Conservation (phyloP, 2,329 filamentous ascomycete genomes). For the Periconia digitata region DNA sequence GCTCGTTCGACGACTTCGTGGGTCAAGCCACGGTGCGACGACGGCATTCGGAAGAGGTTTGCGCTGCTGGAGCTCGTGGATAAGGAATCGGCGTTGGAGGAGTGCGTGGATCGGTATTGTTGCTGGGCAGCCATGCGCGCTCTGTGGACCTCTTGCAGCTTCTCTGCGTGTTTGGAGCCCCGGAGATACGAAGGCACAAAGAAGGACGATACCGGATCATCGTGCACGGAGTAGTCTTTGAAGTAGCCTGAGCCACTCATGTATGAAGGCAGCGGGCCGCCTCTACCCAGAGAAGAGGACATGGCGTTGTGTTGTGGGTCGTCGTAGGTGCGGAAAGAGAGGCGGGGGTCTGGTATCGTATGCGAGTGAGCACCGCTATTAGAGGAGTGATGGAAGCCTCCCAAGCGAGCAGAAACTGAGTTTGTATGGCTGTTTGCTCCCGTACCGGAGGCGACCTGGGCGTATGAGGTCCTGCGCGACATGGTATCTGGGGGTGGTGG, state of each 20-base stretch:
- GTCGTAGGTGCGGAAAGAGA: slow-evolving; percentile 48
- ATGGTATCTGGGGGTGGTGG: slow-evolving; percentile 11
- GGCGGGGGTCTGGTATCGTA: slow-evolving; percentile 29
- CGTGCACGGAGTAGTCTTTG: slow-evolving; percentile 27
- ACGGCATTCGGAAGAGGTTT: slow-evolving; percentile 62
- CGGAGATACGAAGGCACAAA: slow-evolving; percentile 84
- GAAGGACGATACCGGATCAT: slow-evolving; percentile 54
- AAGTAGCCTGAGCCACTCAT: slow-evolving; percentile 50
- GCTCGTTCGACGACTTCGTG: slow-evolving; percentile 83
- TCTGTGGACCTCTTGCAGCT: slow-evolving; percentile 70
- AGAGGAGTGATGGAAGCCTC: slow-evolving; percentile 59
- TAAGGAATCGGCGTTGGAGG: slow-evolving; percentile 50
- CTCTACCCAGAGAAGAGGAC: slow-evolving; percentile 47
- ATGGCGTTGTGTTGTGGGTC: slow-evolving; percentile 52
- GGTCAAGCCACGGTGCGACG: slow-evolving; percentile 74
- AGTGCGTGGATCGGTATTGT: slow-evolving; percentile 45
- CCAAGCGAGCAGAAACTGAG: slow-evolving; percentile 38
- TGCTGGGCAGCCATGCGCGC: slow-evolving; percentile 57
- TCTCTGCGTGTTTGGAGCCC: slow-evolving; percentile 75
- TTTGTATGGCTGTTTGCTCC: slow-evolving; percentile 33
- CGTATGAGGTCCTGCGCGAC: slow-evolving; percentile 61
- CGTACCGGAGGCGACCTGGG: slow-evolving; percentile 61
- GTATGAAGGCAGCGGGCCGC: slow-evolving; percentile 48
- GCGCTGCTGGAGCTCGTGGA: slow-evolving; percentile 61
- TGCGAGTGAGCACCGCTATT: slow-evolving; percentile 46